A percentile compares a stretch with the other conserved stretches of the same genome.
Conservation (phyloP, 148 eudicot genomes). For the Fagopyrum tataricum region DNA sequence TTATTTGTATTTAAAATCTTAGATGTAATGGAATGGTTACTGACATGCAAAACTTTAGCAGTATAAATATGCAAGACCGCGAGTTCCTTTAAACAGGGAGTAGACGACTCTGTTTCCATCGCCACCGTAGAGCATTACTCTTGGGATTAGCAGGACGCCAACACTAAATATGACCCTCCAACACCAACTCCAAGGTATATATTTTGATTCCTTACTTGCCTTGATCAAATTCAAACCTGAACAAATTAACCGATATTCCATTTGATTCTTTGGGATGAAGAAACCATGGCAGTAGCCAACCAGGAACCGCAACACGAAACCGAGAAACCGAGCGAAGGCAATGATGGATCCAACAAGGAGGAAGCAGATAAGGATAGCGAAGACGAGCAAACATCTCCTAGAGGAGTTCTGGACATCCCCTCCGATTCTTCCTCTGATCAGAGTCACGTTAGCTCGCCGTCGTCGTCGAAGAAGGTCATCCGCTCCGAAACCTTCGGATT, state of each 20-base stretch:
- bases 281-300: constrained; percentile 1
- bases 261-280: background rate
- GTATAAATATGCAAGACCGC: background rate
- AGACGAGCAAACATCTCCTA: constrained; percentile 44
- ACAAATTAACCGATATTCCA: background rate
- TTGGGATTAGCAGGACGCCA: background rate
- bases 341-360: background rate
- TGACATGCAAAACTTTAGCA: background rate
- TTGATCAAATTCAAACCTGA: background rate
- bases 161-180: background rate
- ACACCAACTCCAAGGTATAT: background rate
- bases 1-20: no score
- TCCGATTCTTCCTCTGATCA: constrained; percentile 21
- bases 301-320: background rate
- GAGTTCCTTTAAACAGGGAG: background rate
- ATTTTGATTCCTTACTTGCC: constrained; percentile 9
- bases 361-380: constrained; percentile 13
- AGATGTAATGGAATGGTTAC: no score
- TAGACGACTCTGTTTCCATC: background rate
- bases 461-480: constrained; percentile 14
- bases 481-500: constrained; percentile 18
- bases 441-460: constrained; percentile 1
- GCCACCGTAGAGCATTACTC: background rate
- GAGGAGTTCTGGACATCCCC: constrained; percentile 64
- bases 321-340: background rate